Percentiles rank a stretch among this genome's conserved stretches.
Conservation (phyloP, 2,329 filamentous ascomycete genomes). For the Sporothrix schenckii region DNA sequence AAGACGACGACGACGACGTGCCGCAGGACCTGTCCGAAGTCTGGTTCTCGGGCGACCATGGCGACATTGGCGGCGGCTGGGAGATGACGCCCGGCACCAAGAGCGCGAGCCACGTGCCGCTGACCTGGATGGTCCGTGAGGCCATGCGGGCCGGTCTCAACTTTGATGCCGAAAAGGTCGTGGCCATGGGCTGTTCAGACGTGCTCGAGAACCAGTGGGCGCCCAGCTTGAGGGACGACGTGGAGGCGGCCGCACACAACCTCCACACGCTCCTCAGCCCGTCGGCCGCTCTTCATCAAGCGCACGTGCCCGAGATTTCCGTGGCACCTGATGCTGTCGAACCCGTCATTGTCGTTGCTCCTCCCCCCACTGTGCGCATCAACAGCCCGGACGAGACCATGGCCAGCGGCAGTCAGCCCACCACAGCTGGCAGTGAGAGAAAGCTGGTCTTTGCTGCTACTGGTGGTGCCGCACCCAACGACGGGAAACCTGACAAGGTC, state of each 20-base stretch:
- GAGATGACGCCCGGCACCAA: conserved; percentile 59
- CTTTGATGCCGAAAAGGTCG: conserved; percentile 70
- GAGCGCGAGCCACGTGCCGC: conserved; percentile 65
- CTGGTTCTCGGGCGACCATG: conserved; percentile 79
- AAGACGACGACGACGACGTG: conserved; percentile 49
- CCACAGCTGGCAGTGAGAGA: conserved; percentile 34
- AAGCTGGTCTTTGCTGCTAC: background rate
- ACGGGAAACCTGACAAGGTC: too few relatives aligned
- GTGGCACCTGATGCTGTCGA: background rate
- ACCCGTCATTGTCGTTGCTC: conserved; percentile 1
- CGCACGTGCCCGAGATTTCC: background rate
- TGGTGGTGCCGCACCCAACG: too few relatives aligned
- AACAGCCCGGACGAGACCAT: conserved; percentile 40
- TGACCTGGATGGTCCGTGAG: conserved; percentile 68
- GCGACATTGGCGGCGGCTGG: conserved; percentile 77
- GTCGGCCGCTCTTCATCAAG: background rate
- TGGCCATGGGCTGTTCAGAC: conserved; percentile 65
- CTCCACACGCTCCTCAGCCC: background rate
- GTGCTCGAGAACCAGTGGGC: conserved; percentile 42
- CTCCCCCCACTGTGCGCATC: conserved; percentile 37
- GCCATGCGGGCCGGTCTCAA: conserved; percentile 65
- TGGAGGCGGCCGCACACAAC: background rate
- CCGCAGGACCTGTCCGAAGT: conserved; percentile 77
- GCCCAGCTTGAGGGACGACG: conserved; percentile 14
- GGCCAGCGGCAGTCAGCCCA: conserved; percentile 27